Conservation (phyloP, 1,139 yeast genomes). For the Taphrina flavorubra region DNA sequence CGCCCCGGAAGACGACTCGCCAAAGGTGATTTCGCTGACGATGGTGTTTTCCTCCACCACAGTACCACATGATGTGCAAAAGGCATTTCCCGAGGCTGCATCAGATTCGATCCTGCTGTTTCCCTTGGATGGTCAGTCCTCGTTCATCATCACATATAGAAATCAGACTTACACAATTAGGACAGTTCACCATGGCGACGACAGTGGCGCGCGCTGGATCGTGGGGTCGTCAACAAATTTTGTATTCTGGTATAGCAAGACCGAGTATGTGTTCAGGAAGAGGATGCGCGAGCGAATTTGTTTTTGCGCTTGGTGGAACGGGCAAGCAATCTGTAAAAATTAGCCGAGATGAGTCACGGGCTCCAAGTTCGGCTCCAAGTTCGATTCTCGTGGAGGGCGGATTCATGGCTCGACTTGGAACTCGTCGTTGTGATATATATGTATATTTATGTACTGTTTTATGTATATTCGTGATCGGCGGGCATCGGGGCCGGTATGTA, state of each 20-base stretch:
- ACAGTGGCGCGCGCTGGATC: slow-evolving; percentile 9
- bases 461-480: background rate
- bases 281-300: background rate
- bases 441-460: too few relatives aligned
- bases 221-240: slow-evolving; percentile 11
- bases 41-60: slow-evolving; percentile 92
- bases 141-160: background rate
- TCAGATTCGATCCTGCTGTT: slow-evolving; percentile 35
- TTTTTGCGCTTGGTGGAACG: slow-evolving; percentile 16
- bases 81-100: slow-evolving; percentile 51
- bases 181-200: slow-evolving; percentile 24
- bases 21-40: slow-evolving; percentile 92
- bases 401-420: too few relatives aligned
- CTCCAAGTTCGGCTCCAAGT: background rate
- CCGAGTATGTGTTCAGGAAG: too few relatives aligned
- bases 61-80: slow-evolving; percentile 81
- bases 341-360: slow-evolving; percentile 10
- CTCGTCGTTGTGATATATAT: too few relatives aligned
- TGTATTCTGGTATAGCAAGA: background rate
- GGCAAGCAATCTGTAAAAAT: background rate
- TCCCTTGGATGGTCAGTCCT: slow-evolving; percentile 10
- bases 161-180: slow-evolving; percentile 13
- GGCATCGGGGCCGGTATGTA: too few relatives aligned
- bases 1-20: slow-evolving; percentile 90
- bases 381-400: slow-evolving; percentile 1